Base-by-base conservation (phyloP, 208 protist species). In the Trypanosomatidae sp. region DNA sequence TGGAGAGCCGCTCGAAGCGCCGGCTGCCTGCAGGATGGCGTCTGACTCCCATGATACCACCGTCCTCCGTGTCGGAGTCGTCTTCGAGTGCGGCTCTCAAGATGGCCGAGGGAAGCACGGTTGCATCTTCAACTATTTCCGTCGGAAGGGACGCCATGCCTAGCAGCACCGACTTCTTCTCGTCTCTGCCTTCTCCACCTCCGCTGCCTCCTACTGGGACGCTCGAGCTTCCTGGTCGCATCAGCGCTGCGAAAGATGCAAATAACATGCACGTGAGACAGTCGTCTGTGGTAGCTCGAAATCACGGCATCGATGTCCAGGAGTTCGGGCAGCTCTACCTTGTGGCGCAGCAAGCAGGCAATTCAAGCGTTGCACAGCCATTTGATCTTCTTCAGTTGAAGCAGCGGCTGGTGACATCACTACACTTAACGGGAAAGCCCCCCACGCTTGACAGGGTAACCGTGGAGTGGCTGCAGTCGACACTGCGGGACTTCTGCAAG, bases 21-120 rank as follows among this genome's bases (percentile, higher is more conserved):
- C 76, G 82, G 4, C 71, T 77, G 49, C 82, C 79, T 12, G 73
- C 76, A 0, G 81, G 76, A 28, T 71, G 70, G 25, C 82, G 85
- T 15, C 75, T 83, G 2, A 73, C 79, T 4, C 69, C 79, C 17
- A 67, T 83, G 59, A 58, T 36, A 25, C 44, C 69, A 15, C 39
- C 73, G n/a, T n/a, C 70, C 8, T 17, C 56, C 3, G 22, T 56
- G 13, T 52, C 50, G 15, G 13, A 47, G 25, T 55, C 28, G 39
- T 2, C 44, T 25, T 22, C 44, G 17, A n/a, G 44, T n/a, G 64
- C 64, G 4, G 28, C 39, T 65, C 41, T 44, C 30, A 15, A 41
- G 39, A 46, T 25, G 15, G 60, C 60, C 19, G 22, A 19, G 25
- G 19, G 17, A 39, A 66, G 25, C 69, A 22, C 50, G 41, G n/a